These are phyloP conservation scores for Logfia minima DNA, from an alignment of 129 eudicot species.

Conservation along the genomic window DNA sequence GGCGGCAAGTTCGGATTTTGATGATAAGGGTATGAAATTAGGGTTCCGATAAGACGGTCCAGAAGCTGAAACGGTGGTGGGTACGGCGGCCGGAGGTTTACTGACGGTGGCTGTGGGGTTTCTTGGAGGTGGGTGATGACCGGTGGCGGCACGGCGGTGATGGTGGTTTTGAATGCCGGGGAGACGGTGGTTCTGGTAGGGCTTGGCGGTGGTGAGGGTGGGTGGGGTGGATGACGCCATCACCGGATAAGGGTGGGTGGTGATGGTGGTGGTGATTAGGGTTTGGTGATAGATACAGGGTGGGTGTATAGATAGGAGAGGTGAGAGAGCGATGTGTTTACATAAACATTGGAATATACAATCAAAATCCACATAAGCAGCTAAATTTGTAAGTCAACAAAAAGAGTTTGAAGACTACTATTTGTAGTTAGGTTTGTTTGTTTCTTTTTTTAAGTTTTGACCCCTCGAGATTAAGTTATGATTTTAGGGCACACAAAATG, in stretches of 20 bases:
- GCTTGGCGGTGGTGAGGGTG: slow-evolving; percentile 70
- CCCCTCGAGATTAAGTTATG: neutral
- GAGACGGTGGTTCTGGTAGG: slow-evolving; percentile 62
- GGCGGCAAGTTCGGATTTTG: slow-evolving; percentile 58
- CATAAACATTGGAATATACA: slow-evolving; percentile 10
- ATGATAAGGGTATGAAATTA: slow-evolving; percentile 35
- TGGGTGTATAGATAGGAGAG: slow-evolving; percentile 7
- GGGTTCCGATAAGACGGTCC: slow-evolving; percentile 31
- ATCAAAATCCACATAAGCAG: neutral
- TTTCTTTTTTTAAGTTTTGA: neutral
- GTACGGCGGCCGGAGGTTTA: slow-evolving; percentile 28
- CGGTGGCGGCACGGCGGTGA: slow-evolving; percentile 37
- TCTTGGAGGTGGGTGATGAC: slow-evolving; percentile 38
- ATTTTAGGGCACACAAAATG: slow-evolving; percentile 5
- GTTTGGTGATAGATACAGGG: slow-evolving; percentile 21
- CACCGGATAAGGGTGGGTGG: neutral
- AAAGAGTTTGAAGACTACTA: neutral
- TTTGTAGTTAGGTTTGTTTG: neutral
- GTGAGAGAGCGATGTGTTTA: slow-evolving; percentile 2
- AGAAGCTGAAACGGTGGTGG: slow-evolving; percentile 32
- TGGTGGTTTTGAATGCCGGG: slow-evolving; percentile 40
- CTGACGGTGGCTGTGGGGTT: slow-evolving; percentile 30
- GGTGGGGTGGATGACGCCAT: slow-evolving; percentile 97
- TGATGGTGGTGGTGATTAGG: slow-evolving; percentile 16
- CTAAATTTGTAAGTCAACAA: slow-evolving; percentile 17